phyloP scores from a whole-genome alignment of 2,329 filamentous ascomycete genomes.

The Scedosporium apiospermum region DNA sequence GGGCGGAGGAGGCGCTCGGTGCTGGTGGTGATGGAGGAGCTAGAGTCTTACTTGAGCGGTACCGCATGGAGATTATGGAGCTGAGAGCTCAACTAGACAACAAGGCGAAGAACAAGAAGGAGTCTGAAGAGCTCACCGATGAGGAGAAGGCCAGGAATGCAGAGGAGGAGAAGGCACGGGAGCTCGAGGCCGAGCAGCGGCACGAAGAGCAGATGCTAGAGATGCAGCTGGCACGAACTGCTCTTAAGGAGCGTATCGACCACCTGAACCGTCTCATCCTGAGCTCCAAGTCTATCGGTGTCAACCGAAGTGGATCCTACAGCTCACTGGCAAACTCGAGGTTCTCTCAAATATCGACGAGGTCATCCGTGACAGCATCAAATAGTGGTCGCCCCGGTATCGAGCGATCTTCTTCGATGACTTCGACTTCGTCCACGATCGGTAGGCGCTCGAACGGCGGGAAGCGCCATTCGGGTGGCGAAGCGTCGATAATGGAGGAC shows the following conservation, averaged over 20 bases:
- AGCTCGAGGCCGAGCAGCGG: constrained; percentile 72
- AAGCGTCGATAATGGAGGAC: constrained; percentile 34
- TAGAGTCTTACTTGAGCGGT: constrained; percentile 80
- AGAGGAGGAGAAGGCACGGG: constrained; percentile 62
- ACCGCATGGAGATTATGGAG: constrained; percentile 84
- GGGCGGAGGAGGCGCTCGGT: constrained; percentile 79
- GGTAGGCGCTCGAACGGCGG: constrained; percentile 40
- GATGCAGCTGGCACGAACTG: constrained; percentile 93
- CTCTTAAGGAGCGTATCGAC: constrained; percentile 93
- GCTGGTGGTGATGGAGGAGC: constrained; percentile 76
- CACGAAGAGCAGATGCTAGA: constrained; percentile 98
- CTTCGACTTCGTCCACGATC: constrained; percentile 52
- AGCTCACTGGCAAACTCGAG: constrained; percentile 57
- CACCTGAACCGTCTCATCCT: constrained; percentile 92
- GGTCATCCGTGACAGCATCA: constrained; percentile 63
- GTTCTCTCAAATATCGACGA: constrained; percentile 51
- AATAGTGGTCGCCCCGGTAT: constrained; percentile 36
- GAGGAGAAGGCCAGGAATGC: constrained; percentile 54
- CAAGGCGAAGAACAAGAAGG: constrained; percentile 62
- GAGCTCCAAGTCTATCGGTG: constrained; percentile 89
- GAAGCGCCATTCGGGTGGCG: constrained; percentile 32
- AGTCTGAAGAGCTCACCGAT: constrained; percentile 39
- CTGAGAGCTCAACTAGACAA: constrained; percentile 70
- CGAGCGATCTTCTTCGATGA: constrained; percentile 58
- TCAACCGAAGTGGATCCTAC: constrained; percentile 69